Evolutionary conservation across 768 basidiomycete genomes (phyloP).

Genomic region (Mrakia frigida): DNA sequence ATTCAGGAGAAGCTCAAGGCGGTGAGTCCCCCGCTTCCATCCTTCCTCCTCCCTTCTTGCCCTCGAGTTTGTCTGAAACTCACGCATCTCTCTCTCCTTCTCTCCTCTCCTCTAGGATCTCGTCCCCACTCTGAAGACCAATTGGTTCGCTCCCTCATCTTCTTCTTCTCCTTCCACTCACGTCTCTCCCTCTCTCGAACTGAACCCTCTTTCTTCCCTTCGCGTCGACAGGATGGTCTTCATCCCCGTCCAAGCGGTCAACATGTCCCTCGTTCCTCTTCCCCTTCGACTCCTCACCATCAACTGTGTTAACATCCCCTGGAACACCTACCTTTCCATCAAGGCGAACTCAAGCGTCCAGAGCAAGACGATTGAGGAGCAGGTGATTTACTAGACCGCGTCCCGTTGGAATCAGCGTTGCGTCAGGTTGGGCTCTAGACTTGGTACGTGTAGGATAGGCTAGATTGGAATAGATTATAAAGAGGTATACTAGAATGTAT

Average conservation of each 20-base stretch:
- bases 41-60: not conserved
- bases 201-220: not conserved
- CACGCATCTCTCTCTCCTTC: not conserved
- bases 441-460: too few relatives aligned
- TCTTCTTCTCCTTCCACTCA: not conserved
- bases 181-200: too few relatives aligned
- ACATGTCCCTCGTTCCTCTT: slow-evolving; percentile 27
- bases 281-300: slow-evolving; percentile 28
- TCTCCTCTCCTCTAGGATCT: not conserved
- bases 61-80: too few relatives aligned
- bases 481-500: too few relatives aligned
- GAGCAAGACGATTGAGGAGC: not conserved
- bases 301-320: slow-evolving; percentile 27
- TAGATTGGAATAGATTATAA: too few relatives aligned
- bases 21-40: not conserved
- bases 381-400: not conserved
- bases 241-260: slow-evolving; percentile 32
- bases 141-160: slow-evolving; percentile 14
- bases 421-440: not conserved
- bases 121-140: slow-evolving; percentile 29
- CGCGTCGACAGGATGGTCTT: slow-evolving; percentile 28
- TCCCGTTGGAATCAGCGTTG: not conserved
- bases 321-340: slow-evolving; percentile 33
- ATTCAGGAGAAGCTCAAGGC: slow-evolving; percentile 27
- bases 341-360: slow-evolving; percentile 27